A percentile compares a stretch with the other conserved stretches of the same genome.
These are phyloP conservation scores for Yamadazyma philogaea DNA, from an alignment of 805 yeast genomes.

Conservation along the genomic window DNA sequence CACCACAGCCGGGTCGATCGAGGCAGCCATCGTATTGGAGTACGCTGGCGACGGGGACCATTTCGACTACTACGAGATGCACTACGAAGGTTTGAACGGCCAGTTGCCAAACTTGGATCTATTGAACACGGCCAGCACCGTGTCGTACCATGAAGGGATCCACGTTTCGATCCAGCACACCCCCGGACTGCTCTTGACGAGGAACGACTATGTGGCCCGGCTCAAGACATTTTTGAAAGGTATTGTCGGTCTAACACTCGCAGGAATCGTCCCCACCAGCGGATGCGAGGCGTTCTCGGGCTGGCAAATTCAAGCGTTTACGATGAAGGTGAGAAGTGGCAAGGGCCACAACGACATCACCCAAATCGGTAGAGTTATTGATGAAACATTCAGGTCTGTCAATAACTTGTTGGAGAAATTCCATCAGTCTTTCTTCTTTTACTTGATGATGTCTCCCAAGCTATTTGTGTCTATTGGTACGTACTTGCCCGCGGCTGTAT, in stretches of 20 bases:
- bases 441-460: conserved; percentile 72
- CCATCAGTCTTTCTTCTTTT: conserved; percentile 95
- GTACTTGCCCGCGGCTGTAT: conserved; percentile 81
- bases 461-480: conserved; percentile 91
- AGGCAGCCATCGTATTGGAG: conserved; percentile 84
- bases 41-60: conserved; percentile 65
- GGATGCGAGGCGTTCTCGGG: conserved; percentile 89
- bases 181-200: conserved; percentile 43
- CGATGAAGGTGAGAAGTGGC: conserved; percentile 66
- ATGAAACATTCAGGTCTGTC: conserved; percentile 81
- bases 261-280: conserved; percentile 67
- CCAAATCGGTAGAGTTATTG: conserved; percentile 86
- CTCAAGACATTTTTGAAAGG: conserved; percentile 60
- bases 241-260: conserved; percentile 60
- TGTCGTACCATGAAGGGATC: conserved; percentile 74
- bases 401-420: conserved; percentile 92
- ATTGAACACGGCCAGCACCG: conserved; percentile 72
- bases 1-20: conserved; percentile 89
- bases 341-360: conserved; percentile 73
- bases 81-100: conserved; percentile 89
- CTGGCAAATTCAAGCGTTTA: conserved; percentile 90
- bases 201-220: conserved; percentile 52
- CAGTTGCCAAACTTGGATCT: conserved; percentile 93
- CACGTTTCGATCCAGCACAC: conserved; percentile 64
- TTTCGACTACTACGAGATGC: conserved; percentile 69